Conservation (phyloP, 345 rosid species). For the Carallia pectinifolia region DNA sequence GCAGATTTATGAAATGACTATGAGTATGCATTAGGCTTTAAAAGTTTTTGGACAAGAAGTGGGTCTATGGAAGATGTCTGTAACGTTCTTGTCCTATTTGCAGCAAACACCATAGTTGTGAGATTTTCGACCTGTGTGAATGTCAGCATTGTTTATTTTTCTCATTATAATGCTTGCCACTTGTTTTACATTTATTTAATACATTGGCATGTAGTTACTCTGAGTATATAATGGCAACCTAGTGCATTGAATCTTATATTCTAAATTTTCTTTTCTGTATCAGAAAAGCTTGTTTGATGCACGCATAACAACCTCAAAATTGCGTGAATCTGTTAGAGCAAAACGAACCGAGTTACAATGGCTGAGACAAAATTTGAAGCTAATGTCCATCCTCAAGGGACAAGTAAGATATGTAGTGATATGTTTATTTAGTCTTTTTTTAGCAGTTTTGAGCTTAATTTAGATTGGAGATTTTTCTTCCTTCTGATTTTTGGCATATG, state of each 20-base stretch:
- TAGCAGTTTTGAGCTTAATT: neutral
- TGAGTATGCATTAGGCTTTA: no score
- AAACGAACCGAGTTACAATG: constrained; percentile 62
- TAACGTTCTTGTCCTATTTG: no score
- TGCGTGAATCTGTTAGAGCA: constrained; percentile 66
- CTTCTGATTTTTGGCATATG: neutral
- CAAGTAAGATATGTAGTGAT: constrained; percentile 50
- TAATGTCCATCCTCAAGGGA: constrained; percentile 55
- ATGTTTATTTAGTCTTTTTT: constrained; percentile 14
- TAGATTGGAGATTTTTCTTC: neutral
- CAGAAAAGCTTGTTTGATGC: constrained; percentile 74
- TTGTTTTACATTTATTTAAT: neutral
- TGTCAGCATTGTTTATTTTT: neutral
- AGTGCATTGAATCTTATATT: neutral
- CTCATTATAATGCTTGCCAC: neutral
- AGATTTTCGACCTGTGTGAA: no score
- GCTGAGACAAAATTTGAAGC: constrained; percentile 66
- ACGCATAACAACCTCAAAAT: constrained; percentile 47
- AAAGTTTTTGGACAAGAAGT: no score
- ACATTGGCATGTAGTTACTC: neutral
- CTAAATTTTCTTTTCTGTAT: constrained; percentile 18
- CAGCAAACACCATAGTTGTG: no score
- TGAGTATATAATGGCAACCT: neutral
- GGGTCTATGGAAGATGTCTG: no score
- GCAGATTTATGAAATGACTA: no score